Base-by-base conservation (phyloP, 2,329 filamentous ascomycete genomes). In the Orbilia oligospora region DNA sequence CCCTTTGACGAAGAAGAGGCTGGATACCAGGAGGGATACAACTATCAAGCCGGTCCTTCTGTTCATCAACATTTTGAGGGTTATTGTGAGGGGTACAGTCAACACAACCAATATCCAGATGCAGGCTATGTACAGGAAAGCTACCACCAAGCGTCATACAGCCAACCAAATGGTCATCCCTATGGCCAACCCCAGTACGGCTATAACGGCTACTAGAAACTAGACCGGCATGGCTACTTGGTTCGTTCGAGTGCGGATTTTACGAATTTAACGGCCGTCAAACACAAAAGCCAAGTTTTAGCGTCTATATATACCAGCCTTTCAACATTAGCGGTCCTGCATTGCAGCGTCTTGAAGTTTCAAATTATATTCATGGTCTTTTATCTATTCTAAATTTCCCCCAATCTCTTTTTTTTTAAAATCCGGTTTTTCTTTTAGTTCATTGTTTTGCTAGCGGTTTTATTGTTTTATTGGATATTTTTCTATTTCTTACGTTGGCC, bases 191-290 rank as follows among this genome's bases (percentile, higher is more conserved):
- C 64, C 5, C 56, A 66, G 10, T 66, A 71, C 27, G 61, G 61
- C 22, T 67, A 51, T 18, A 51, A 18, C 36, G 51, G 61, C 0
- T 67, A 73, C 12, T 73, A 67, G 61, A 12, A 38, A 8, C 10
- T 9, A 10, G 18, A 22, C 24, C 41, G 8, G 2, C 24, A n/a
- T 33, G n/a, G 16, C 20, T 18, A 5, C 24, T 33, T 48, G 16
- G 27, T 48, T 36, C 46, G 16, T 27, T 18, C 41, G 33, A 8
- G 55, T 53, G 30, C 30, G 27, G 27, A 65, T 67, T 44, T 65
- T 41, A 71, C 61, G 70, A 66, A 53, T 51, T 44, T 71, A 64
- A 71, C 68, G 68, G 68, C 68, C 68, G 68, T 36, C 2, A 56
- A 71, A 44, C 51, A 55, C n/a, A 71, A 71, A 71, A 65, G 68